Evolutionary conservation across 345 rosid species (phyloP).

Genomic region (Citropsis articulata): DNA sequence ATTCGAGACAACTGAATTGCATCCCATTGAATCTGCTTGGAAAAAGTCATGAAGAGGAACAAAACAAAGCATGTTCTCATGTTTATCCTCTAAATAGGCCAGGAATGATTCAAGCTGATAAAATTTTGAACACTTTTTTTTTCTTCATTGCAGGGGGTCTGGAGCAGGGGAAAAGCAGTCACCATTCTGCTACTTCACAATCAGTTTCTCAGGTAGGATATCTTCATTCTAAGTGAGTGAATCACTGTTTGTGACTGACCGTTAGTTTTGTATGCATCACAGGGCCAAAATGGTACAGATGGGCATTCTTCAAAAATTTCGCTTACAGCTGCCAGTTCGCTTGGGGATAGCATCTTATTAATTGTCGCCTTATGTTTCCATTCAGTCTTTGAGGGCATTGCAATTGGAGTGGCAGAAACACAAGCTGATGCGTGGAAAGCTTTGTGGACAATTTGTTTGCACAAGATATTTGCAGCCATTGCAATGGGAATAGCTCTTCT

Average conservation of each 20-base stretch:
- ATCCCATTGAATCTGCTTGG: neutral
- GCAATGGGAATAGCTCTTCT: constrained; percentile 91
- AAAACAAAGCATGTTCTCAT: neutral
- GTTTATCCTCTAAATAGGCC: neutral
- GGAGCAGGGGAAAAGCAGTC: constrained; percentile 24
- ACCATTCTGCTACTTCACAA: constrained; percentile 2
- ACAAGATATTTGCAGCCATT: constrained; percentile 77
- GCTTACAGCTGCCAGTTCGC: constrained; percentile 30
- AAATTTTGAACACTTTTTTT: neutral
- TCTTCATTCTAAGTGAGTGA: neutral
- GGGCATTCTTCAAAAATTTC: constrained; percentile 11
- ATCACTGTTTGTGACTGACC: neutral
- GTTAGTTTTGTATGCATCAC: neutral
- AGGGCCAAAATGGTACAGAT: constrained; percentile 23
- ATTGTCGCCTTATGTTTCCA: constrained; percentile 83
- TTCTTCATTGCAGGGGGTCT: constrained; percentile 21
- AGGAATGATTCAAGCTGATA: neutral
- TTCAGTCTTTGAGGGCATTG: constrained; percentile 85
- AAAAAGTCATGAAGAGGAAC: neutral
- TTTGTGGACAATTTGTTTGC: constrained; percentile 64
- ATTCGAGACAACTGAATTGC: neutral
- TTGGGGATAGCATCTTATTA: constrained; percentile 72
- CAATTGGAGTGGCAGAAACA: constrained; percentile 66
- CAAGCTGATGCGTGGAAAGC: constrained; percentile 74
- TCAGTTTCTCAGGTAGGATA: constrained; percentile 19